Evolutionary conservation across 345 rosid species (phyloP), one percentile per base, ranked within the genome.

Genomic region (Pseudoturritis turrita): DNA sequence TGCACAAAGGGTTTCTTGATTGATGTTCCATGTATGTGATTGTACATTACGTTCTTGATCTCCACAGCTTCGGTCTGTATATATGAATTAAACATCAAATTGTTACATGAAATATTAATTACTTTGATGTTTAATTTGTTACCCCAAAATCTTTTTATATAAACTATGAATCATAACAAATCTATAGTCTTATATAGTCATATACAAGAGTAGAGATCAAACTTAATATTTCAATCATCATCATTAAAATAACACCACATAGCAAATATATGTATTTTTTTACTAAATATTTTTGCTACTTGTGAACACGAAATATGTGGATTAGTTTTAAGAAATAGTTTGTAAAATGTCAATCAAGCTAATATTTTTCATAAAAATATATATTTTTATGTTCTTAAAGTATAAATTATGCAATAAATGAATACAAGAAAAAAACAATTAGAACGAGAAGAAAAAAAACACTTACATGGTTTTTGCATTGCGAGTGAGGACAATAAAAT

Each of bases 51-150:
- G 28, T 79, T 67, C 45, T 62, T 65, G 4, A 84, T 72, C 44
- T 79, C 37, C 59, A 86, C 87, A 2, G 83, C 85, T 1, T 72
- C 56, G 1, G 76, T 79, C 88, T 86, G 77, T 59, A 52, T 29
- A 61, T 17, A 31, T 23, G 12, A 29, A 63, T 0, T n/a, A 50
- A 40, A 71, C 40, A 7, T 57, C 26, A 55, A 23, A 18, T 41
- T 19, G 12, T 40, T 40, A 29, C n/a, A 55, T 29, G 0, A 12
- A 40, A 50, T 26, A 11, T 21, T 7, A 15, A 11, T 21, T 7
- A 15, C 12, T 63, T 17, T 63, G 4, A 4, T 64, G 10, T 2
- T 47, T 13, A 8, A 0, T 3, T 46, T 33, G 13, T 36, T 6
- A 52, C 14, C 10, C 35, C 0, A 17, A 18, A 15, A 2, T 39